These are phyloP conservation scores for Hyphodiscus sp. DNA, from an alignment of 2,329 filamentous ascomycete species.

Conservation along the genomic window DNA sequence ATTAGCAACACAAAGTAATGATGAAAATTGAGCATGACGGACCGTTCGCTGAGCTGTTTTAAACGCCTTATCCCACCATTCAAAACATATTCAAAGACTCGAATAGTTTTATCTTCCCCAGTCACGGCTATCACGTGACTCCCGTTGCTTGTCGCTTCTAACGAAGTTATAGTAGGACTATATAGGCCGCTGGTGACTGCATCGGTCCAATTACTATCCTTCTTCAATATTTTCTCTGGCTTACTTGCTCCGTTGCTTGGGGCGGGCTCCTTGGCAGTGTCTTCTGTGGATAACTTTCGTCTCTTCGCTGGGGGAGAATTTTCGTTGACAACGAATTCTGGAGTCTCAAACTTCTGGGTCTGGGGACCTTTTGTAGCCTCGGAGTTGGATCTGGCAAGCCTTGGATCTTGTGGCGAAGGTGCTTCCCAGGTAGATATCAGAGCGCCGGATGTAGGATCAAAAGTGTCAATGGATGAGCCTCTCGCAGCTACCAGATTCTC, in stretches of 20 bases:
- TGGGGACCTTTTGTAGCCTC: not conserved
- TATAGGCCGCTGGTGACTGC: conserved; percentile 34
- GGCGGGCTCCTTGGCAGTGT: conserved; percentile 3
- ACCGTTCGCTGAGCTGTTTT: conserved; percentile 67
- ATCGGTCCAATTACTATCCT: conserved; percentile 15
- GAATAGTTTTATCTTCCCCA: conserved; percentile 85
- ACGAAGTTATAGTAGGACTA: conserved; percentile 59
- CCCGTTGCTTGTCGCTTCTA: conserved; percentile 58
- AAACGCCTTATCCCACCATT: conserved; percentile 41
- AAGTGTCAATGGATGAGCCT: conserved; percentile 64
- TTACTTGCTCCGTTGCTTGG: conserved; percentile 5
- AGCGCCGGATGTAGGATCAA: conserved; percentile 50
- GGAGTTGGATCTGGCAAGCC: not conserved
- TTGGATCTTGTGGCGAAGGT: conserved; percentile 12
- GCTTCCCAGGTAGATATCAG: conserved; percentile 43
- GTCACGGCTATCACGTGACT: conserved; percentile 71
- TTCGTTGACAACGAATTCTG: conserved; percentile 1
- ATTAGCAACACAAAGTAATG: conserved; percentile 4
- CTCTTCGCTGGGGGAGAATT: conserved; percentile 27
- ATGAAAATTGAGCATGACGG: conserved; percentile 24
- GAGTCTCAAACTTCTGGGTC: conserved; percentile 3
- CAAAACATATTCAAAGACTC: conserved; percentile 66
- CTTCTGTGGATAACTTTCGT: conserved; percentile 23
- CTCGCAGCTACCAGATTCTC: conserved; percentile 65
- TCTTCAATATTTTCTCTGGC: conserved; percentile 17